phyloP scores from a whole-genome alignment of 495 filamentous ascomycete genomes.

The Clavariopsis aquatica region DNA sequence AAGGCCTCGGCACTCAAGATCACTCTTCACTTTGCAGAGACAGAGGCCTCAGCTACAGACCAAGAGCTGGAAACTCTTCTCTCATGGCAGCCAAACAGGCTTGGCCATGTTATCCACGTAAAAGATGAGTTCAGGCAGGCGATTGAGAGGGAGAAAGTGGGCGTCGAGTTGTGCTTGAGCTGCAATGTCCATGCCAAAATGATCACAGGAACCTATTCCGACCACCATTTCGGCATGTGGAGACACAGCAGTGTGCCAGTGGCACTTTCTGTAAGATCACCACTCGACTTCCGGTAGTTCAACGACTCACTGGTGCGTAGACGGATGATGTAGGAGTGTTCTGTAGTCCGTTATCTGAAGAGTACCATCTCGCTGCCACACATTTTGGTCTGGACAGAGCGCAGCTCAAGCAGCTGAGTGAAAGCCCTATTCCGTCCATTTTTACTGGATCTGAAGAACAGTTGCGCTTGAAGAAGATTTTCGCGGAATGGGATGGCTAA shows the following conservation, averaged over 20 bases:
- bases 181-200: conserved; percentile 80
- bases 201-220: conserved; percentile 64
- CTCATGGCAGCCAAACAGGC: conserved; percentile 63
- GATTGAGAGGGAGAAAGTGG: conserved; percentile 57
- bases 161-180: conserved; percentile 75
- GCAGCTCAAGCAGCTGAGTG: conserved; percentile 60
- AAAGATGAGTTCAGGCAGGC: conserved; percentile 56
- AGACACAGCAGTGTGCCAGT: conserved; percentile 53
- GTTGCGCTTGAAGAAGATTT: conserved; percentile 53
- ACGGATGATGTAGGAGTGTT: conserved; percentile 90
- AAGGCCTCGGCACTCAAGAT: conserved; percentile 56
- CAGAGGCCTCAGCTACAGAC: conserved; percentile 51
- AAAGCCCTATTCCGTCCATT: conserved; percentile 54
- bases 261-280: conserved; percentile 58
- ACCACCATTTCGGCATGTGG: conserved; percentile 77
- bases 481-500: conserved; percentile 40
- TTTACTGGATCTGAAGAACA: conserved; percentile 68
- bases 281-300: background rate
- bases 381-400: conserved; percentile 62
- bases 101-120: conserved; percentile 81
- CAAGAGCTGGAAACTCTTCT: conserved; percentile 65
- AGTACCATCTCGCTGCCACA: conserved; percentile 71
- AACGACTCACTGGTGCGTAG: conserved; percentile 47
- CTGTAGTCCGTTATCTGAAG: conserved; percentile 74
- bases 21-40: conserved; percentile 81